Evolutionary conservation across 495 filamentous ascomycete species (phyloP).

Genomic region (Mycothermus thermophilus): DNA sequence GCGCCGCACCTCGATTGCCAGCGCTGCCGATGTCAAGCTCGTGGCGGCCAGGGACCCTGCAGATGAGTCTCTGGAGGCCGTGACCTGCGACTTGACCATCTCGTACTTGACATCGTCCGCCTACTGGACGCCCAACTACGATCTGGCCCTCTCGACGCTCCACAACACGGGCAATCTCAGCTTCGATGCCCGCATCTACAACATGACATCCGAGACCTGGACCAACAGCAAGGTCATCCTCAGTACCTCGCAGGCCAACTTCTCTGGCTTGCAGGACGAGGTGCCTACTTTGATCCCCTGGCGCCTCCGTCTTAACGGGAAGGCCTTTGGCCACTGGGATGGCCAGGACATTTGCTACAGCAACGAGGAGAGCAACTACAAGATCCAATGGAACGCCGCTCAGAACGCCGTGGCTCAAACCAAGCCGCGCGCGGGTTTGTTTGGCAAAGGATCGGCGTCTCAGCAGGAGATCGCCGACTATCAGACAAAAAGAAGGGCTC

Average conservation of each 20-base stretch:
- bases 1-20: conserved; percentile 39
- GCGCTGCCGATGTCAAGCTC: conserved; percentile 19
- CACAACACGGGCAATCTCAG: conserved; percentile 39
- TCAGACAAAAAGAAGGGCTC: too few relatives aligned
- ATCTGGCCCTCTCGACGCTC: conserved; percentile 46
- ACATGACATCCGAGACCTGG: conserved; percentile 56
- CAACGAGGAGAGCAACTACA: conserved; percentile 15
- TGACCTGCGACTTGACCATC: conserved; percentile 37
- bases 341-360: conserved; percentile 14
- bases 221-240: conserved; percentile 48
- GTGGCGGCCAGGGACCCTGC: conserved; percentile 12
- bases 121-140: conserved; percentile 53
- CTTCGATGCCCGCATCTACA: conserved; percentile 52
- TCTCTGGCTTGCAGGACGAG: conserved; percentile 43
- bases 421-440: conserved; percentile 22
- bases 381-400: conserved; percentile 12
- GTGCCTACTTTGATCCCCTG: conserved; percentile 47
- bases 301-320: conserved; percentile 38
- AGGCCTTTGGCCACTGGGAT: conserved; percentile 5
- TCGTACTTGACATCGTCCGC: conserved; percentile 51
- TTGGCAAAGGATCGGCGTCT: conserved; percentile 13
- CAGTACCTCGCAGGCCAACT: conserved; percentile 54
- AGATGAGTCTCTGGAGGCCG: conserved; percentile 11
- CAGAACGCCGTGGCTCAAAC: conserved; percentile 11
- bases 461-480: too few relatives aligned